Evolutionary conservation across 169 alveolate genomes (phyloP), one percentile per base, ranked within the genome.

Genomic region (Babesia sp.): DNA sequence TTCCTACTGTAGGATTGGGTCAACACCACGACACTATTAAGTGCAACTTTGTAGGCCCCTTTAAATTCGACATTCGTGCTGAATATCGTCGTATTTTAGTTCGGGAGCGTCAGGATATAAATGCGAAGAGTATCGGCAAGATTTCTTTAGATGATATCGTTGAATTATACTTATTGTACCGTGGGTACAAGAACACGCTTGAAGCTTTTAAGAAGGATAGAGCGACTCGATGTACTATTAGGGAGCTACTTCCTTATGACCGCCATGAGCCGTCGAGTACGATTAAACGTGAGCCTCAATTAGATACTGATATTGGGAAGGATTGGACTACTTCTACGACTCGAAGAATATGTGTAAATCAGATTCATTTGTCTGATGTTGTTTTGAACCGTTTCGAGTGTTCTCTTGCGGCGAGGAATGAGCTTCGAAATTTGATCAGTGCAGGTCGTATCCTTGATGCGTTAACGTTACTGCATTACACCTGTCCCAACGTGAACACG

Each of bases 31-130:
- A 86, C 36, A 5, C 53, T 24, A 76, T 83, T 29, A 48, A 54
- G 26, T 68, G 80, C 77, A 86, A 86, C 68, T 86, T 86, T 51
- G 50, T 26, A 5, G 92, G 92, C 29, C 92, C 92, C 11, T 86
- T 86, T 69, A 50, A 44, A 58, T 86, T 83, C 70, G 85, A 86
- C 31, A 48, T 82, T 28, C 69, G 22, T 4, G 56, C 29, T 18
- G 45, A 80, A 20, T 63, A 66, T 31, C 81, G 71, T 36, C 48
- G 70, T 12, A 61, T 53, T 26, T 14, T 79, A 20, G 69, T 26
- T 1, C 18, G 33, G 1, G 87, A 79, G 50, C 54, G 71, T 6
- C 36, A 42, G 34, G 84, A 56, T 24, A 79, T 79, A 33, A 54
- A 71, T 28, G n/a, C 22, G 8, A 20, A 8, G 22, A 11, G 20